Base-by-base conservation (phyloP, 129 eudicot genomes). In the Flaveria ramosissima region DNA sequence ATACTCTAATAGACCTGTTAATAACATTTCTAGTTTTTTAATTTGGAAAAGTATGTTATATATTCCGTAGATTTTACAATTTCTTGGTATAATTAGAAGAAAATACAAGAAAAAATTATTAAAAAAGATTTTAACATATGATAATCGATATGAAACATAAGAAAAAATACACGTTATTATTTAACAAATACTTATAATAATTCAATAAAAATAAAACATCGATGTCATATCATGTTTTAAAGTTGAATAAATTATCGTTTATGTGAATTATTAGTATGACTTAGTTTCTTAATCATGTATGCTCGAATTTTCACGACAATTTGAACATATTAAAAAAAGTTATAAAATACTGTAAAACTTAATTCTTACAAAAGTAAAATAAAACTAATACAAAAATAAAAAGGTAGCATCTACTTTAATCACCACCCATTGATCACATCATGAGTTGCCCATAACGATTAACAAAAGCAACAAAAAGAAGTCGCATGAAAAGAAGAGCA, bases 401-500 rank as follows among this genome's bases (percentile, higher is more conserved):
- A 73, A 73, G 69, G 69, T 57, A 41, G 77, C 55, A 73, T 73
- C 77, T 16, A 24, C 81, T 77, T 68, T 68, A 77, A 68, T 77
- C 69, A 42, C 46, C 81, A 56, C 75, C 45, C 81, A 56, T 77
- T 41, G 60, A 77, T 77, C 59, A 68, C 75, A 77, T 77, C 75
- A 56, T 55, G 70, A 68, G 75, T 77, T 77, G 81, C 61, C 81
- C 81, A 77, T 56, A 77, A 77, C 81, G 61, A 77, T 77, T 56
- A 68, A 66, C 13, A 77, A 77, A 77, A 68, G 81, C 75, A 77
- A 68, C 69, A 63, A 63, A 61, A 63, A 59, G 70, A 78, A 45
- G 82, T 78, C 71, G 70, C 71, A 46, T 78, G 16, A 70, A 78
- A 78, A 78, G 82, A 78, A 78, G 82, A 70, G 82, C 66, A 67